A percentile compares a stretch with the other conserved stretches of the same genome.
Conservation (phyloP, 2,329 filamentous ascomycete species). For the Pseudodiploospora longispora region DNA sequence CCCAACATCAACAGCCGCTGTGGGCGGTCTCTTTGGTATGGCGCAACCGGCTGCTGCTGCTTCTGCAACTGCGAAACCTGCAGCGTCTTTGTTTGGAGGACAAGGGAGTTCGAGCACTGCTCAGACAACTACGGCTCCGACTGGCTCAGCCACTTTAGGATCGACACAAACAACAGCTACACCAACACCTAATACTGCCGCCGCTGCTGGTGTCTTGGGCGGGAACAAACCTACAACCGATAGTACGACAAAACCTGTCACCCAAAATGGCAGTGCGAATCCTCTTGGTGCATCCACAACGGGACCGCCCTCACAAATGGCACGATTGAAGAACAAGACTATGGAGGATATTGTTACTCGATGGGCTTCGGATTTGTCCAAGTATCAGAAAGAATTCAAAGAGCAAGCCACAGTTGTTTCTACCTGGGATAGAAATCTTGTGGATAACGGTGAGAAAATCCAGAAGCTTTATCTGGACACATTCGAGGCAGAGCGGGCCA, state of each 20-base stretch:
- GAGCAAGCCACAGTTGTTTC: conserved; percentile 81
- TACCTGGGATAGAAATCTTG: conserved; percentile 83
- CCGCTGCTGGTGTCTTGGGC: conserved; percentile 25
- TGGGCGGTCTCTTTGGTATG: conserved; percentile 17
- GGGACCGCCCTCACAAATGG: conserved; percentile 75
- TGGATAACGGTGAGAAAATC: conserved; percentile 92
- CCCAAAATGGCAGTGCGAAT: conserved; percentile 25
- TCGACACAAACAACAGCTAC: conserved; percentile 21
- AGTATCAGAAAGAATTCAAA: conserved; percentile 96
- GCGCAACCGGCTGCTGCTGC: conserved; percentile 14
- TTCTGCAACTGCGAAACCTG: conserved; percentile 13
- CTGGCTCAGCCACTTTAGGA: conserved; percentile 10
- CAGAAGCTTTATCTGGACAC: conserved; percentile 87
- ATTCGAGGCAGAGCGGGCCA: conserved; percentile 87
- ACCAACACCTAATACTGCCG: conserved; percentile 19
- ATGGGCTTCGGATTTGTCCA: conserved; percentile 90
- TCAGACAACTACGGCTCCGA: conserved; percentile 11
- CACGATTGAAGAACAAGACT: conserved; percentile 92
- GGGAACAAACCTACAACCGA: conserved; percentile 26
- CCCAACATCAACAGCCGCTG: conserved; percentile 16
- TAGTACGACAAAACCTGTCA: conserved; percentile 18
- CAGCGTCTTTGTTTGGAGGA: conserved; percentile 18
- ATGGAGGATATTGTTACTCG: conserved; percentile 98
- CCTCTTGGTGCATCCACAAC: conserved; percentile 64
- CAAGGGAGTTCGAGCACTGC: conserved; percentile 11